Conservation (phyloP, 2,329 filamentous ascomycete species). For the Apiospora koreana region DNA sequence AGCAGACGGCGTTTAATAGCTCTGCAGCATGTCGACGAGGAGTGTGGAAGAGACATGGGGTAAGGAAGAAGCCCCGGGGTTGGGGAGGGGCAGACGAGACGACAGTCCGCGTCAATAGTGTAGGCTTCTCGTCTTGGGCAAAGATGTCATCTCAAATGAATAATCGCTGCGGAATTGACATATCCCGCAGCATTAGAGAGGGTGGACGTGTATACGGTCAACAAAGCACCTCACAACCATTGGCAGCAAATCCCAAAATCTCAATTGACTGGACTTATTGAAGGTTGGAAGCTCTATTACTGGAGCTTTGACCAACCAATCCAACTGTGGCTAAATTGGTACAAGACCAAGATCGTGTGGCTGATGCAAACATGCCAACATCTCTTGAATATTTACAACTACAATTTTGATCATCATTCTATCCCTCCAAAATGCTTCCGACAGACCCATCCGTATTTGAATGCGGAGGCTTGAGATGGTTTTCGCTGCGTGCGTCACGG, state of each 20-base stretch:
- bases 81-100: background rate
- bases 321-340: background rate
- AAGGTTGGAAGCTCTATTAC: background rate
- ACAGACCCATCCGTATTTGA: no score
- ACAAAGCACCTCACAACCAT: background rate
- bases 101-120: conserved; percentile 3
- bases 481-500: no score
- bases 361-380: background rate
- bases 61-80: background rate
- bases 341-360: background rate
- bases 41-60: conserved; percentile 5
- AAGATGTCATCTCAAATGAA: background rate
- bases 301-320: background rate
- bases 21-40: conserved; percentile 45
- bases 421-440: no score
- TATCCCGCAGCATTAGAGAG: background rate
- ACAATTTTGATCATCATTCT: background rate
- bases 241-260: background rate
- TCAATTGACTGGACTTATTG: background rate
- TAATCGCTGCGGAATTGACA: background rate
- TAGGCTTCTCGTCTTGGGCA: background rate
- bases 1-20: conserved; percentile 44
- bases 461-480: no score
- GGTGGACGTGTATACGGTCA: background rate
- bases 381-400: background rate